Evolutionary conservation across 164 flowering plant species (phyloP).

Genomic region (Vitis labrusca): DNA sequence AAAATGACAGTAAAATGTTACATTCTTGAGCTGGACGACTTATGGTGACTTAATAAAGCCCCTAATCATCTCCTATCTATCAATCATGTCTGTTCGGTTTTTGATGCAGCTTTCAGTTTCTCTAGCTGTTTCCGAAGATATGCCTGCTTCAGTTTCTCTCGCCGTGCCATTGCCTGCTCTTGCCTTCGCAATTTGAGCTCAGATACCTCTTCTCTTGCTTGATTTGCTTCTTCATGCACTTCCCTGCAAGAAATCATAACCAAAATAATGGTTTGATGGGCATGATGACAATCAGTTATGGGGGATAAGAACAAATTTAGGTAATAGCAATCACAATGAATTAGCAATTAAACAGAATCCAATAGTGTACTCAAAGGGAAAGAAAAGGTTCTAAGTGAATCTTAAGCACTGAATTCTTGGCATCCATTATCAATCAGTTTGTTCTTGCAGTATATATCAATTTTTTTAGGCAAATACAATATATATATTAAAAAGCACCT

Average conservation of each 20-base stretch:
- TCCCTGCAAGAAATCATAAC: constrained; percentile 52
- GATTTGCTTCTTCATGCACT: constrained; percentile 83
- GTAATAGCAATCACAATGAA: not conserved
- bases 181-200: constrained; percentile 71
- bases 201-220: constrained; percentile 77
- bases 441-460: too few species aligned
- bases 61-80: not conserved
- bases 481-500: too few species aligned
- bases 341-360: too few species aligned
- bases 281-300: not conserved
- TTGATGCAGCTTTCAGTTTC: constrained; percentile 67
- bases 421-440: too few species aligned
- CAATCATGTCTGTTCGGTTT: constrained; percentile 27
- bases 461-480: too few species aligned
- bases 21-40: not conserved
- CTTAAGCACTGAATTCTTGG: too few species aligned
- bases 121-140: constrained; percentile 80
- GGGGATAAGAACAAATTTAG: too few species aligned
- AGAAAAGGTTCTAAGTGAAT: too few species aligned
- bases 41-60: not conserved
- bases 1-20: not conserved
- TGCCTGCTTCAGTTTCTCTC: constrained; percentile 86
- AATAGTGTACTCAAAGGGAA: too few species aligned
- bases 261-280: constrained; percentile 1
- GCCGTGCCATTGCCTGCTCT: constrained; percentile 73